These are phyloP conservation scores for Aspergillus sp. DNA, from an alignment of 2,329 filamentous ascomycete species.

Conservation along the genomic window DNA sequence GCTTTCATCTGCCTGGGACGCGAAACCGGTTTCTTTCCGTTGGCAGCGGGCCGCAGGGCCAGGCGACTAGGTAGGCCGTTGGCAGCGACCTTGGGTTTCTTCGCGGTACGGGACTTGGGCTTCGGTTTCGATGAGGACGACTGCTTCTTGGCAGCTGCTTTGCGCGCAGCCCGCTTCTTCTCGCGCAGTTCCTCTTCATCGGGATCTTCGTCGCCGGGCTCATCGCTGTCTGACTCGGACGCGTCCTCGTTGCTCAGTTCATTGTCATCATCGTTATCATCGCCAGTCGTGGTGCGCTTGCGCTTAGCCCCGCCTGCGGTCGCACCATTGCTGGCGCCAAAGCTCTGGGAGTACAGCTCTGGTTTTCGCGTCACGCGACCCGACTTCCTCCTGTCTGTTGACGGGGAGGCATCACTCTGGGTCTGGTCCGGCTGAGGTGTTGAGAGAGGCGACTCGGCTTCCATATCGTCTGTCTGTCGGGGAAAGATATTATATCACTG, in stretches of 20 bases:
- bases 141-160: slow-evolving; percentile 34
- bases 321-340: slow-evolving; percentile 29
- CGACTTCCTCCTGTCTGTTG: slow-evolving; percentile 46
- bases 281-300: slow-evolving; percentile 48
- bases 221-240: slow-evolving; percentile 43
- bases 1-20: slow-evolving; percentile 54
- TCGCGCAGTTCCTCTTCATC: slow-evolving; percentile 55
- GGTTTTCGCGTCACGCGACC: slow-evolving; percentile 47
- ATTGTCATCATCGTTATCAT: slow-evolving; percentile 39
- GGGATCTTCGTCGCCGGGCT: slow-evolving; percentile 41
- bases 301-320: slow-evolving; percentile 48
- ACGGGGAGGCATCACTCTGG: slow-evolving; percentile 25
- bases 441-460: slow-evolving; percentile 26
- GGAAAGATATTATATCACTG: slow-evolving; percentile 9
- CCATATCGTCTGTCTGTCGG: slow-evolving; percentile 20
- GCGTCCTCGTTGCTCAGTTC: slow-evolving; percentile 33
- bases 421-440: slow-evolving; percentile 22
- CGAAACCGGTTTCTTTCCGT: slow-evolving; percentile 46
- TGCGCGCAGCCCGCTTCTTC: slow-evolving; percentile 41
- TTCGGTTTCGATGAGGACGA: slow-evolving; percentile 44
- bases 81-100: slow-evolving; percentile 59
- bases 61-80: slow-evolving; percentile 51
- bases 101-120: slow-evolving; percentile 42
- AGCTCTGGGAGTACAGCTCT: slow-evolving; percentile 44
- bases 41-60: slow-evolving; percentile 57